These are phyloP conservation scores for Fistulinella cinereoalba DNA, from an alignment of 1,284 basidiomycete genomes.

Conservation along the genomic window DNA sequence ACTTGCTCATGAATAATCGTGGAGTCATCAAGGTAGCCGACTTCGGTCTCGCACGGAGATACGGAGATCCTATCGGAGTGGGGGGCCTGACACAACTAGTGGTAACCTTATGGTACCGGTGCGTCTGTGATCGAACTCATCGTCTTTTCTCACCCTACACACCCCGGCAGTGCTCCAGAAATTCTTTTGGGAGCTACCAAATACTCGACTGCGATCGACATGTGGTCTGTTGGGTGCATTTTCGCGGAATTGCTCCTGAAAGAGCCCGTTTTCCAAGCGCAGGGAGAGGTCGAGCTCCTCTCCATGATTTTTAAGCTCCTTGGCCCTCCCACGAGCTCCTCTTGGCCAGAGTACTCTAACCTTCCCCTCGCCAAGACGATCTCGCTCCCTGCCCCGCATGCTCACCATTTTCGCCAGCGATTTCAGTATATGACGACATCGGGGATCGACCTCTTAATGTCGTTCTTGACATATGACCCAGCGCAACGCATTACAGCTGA, in stretches of 20 bases:
- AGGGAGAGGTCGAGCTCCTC: slow-evolving; percentile 91
- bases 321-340: slow-evolving; percentile 79
- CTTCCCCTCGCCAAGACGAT: slow-evolving; percentile 82
- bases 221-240: slow-evolving; percentile 99
- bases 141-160: slow-evolving; percentile 4
- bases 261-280: slow-evolving; percentile 94
- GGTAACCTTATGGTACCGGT: slow-evolving; percentile 99
- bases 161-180: slow-evolving; percentile 78
- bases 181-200: slow-evolving; percentile 89
- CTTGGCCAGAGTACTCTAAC: slow-evolving; percentile 83
- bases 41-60: slow-evolving; percentile 94
- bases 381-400: slow-evolving; percentile 74
- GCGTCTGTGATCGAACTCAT: slow-evolving; percentile 33
- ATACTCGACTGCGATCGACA: slow-evolving; percentile 95
- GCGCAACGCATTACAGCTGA: slow-evolving; percentile 80
- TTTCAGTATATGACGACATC: slow-evolving; percentile 82
- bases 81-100: slow-evolving; percentile 97
- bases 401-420: slow-evolving; percentile 67
- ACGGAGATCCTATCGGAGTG: slow-evolving; percentile 89
- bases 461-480: slow-evolving; percentile 88
- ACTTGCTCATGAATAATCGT: slow-evolving; percentile 97
- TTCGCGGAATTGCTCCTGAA: slow-evolving; percentile 94
- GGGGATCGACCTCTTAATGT: slow-evolving; percentile 83
- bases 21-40: slow-evolving; percentile 98
- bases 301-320: slow-evolving; percentile 92